Percentiles rank a stretch among this genome's conserved stretches.
Evolutionary conservation across 345 rosid species (phyloP).

Genomic region (Brassica napus): DNA sequence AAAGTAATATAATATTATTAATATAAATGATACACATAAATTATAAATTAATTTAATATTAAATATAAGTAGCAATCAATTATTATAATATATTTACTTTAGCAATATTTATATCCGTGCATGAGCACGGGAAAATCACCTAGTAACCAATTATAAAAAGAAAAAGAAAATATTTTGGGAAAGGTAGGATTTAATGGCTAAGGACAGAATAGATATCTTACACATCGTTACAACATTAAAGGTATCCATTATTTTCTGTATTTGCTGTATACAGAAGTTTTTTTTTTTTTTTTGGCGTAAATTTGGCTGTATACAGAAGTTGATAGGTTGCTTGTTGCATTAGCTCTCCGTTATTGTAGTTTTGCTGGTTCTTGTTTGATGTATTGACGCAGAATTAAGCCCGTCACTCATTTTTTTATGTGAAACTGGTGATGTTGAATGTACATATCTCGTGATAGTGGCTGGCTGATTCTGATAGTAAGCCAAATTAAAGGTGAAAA

Average conservation of each 20-base stretch:
- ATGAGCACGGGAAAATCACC: too few species aligned
- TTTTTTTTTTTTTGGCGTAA: too few species aligned
- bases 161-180: not conserved
- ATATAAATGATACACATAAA: too few species aligned
- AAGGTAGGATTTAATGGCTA: slow-evolving; percentile 14
- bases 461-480: slow-evolving; percentile 30
- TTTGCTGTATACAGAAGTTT: not conserved
- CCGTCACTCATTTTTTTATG: not conserved
- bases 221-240: slow-evolving; percentile 5
- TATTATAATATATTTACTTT: too few species aligned
- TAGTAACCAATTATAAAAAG: not conserved
- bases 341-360: slow-evolving; percentile 13
- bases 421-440: not conserved
- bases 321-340: slow-evolving; percentile 28
- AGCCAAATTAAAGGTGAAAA: slow-evolving; percentile 25
- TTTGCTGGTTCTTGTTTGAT: slow-evolving; percentile 3
- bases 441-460: slow-evolving; percentile 17
- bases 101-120: too few species aligned
- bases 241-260: slow-evolving; percentile 21
- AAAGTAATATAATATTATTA: too few species aligned
- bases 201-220: slow-evolving; percentile 2
- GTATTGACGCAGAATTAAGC: slow-evolving; percentile 5
- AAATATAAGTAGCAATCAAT: too few species aligned
- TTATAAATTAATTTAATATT: too few species aligned
- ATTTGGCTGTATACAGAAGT: slow-evolving; percentile 16